Percentiles rank a stretch among this genome's conserved stretches.
phyloP scores from a whole-genome alignment of 179 eudicot species.

The Amaranthus tricolor region DNA sequence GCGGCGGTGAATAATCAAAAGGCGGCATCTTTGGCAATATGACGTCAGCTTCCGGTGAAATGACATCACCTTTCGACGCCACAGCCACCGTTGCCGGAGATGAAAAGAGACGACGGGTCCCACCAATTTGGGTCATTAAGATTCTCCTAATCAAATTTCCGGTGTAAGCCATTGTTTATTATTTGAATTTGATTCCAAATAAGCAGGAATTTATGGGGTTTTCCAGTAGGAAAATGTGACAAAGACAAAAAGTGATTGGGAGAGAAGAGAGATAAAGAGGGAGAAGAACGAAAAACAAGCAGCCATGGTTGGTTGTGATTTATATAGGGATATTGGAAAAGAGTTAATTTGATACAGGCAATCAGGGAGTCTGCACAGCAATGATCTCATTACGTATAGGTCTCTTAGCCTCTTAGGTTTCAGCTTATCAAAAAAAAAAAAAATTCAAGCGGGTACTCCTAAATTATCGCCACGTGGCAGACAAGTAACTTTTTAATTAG shows the following conservation, averaged over 20 bases:
- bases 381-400: background rate
- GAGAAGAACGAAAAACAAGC: background rate
- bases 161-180: background rate
- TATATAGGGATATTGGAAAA: background rate
- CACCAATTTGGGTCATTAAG: background rate
- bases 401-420: background rate
- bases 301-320: background rate
- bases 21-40: conserved; percentile 48
- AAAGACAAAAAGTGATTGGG: background rate
- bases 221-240: background rate
- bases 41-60: conserved; percentile 21
- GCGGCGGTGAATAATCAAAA: conserved; percentile 83
- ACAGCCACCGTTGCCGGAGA: conserved; percentile 13
- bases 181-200: background rate
- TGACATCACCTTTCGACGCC: conserved; percentile 14
- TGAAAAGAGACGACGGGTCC: conserved; percentile 17
- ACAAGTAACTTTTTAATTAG: too few species aligned
- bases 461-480: too few species aligned
- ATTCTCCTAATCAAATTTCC: conserved; percentile 16
- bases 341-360: background rate
- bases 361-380: background rate
- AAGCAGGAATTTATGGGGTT: background rate
- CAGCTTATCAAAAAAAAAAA: too few species aligned
- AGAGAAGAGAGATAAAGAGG: background rate
- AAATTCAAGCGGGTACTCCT: too few species aligned